phyloP scores from a whole-genome alignment of 768 basidiomycete species.

The Phanerochaete carnosa region DNA sequence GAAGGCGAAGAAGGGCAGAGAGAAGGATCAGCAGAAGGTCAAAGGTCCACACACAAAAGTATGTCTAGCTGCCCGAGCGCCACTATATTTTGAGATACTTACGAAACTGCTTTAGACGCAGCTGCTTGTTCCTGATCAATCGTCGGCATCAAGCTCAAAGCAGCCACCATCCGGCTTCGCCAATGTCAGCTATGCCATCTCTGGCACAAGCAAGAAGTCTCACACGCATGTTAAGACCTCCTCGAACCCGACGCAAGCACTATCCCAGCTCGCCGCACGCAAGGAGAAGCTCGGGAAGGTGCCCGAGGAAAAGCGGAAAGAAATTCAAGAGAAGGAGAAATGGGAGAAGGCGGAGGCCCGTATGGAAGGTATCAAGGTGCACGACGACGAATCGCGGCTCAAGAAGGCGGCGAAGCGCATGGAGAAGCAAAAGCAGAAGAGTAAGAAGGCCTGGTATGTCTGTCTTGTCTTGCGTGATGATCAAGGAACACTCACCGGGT shows the following conservation, averaged over 20 bases:
- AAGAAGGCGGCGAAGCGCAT: constrained; percentile 94
- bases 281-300: constrained; percentile 75
- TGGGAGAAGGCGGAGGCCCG: constrained; percentile 90
- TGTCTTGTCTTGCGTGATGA: not conserved
- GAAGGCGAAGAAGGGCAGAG: constrained; percentile 43
- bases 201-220: constrained; percentile 41
- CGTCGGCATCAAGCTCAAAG: constrained; percentile 19
- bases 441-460: constrained; percentile 81
- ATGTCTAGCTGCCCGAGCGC: constrained; percentile 12
- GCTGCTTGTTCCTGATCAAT: constrained; percentile 62
- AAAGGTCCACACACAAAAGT: constrained; percentile 56
- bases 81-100: not conserved
- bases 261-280: constrained; percentile 72
- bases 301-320: constrained; percentile 81
- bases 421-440: constrained; percentile 86
- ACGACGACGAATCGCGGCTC: constrained; percentile 77
- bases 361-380: constrained; percentile 87
- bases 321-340: constrained; percentile 75
- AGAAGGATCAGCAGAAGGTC: constrained; percentile 41
- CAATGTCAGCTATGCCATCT: constrained; percentile 64
- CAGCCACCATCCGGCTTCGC: constrained; percentile 36
- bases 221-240: constrained; percentile 57
- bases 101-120: constrained; percentile 47
- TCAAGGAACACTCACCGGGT: constrained; percentile 3
- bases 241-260: constrained; percentile 82